phyloP scores from a whole-genome alignment of 345 rosid species.

The Euphorbia lathyris region DNA sequence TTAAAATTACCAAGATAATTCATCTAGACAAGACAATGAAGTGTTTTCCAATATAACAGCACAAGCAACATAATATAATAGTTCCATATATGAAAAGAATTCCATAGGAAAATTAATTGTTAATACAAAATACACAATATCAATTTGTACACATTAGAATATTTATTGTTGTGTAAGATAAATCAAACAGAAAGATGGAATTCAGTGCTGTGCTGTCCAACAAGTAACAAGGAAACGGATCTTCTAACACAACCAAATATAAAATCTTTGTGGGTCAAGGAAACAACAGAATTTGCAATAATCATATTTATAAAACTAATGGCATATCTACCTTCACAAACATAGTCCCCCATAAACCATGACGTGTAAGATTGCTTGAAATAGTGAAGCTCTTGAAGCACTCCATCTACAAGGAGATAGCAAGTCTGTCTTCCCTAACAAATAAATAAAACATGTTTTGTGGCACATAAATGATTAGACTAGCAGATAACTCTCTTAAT shows the following conservation, averaged over 20 bases:
- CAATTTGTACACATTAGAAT: neutral
- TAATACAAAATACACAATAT: neutral
- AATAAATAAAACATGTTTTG: neutral
- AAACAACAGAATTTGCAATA: neutral
- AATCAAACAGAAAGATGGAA: neutral
- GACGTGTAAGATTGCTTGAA: constrained; percentile 80
- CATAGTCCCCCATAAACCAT: constrained; percentile 88
- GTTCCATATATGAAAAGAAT: no score
- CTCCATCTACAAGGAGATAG: constrained; percentile 50
- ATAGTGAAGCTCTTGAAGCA: constrained; percentile 81
- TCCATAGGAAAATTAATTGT: no score
- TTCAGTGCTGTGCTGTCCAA: neutral
- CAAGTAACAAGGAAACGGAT: neutral
- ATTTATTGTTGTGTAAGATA: neutral
- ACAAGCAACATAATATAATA: no score
- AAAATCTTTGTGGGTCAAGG: neutral
- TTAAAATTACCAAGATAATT: neutral
- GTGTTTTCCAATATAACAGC: neutral
- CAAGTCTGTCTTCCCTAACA: constrained; percentile 47
- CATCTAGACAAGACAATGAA: neutral
- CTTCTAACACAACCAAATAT: no score
- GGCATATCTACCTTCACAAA: constrained; percentile 55
- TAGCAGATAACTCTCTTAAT: neutral
- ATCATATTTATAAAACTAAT: neutral
- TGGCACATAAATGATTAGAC: neutral